Percentiles rank a stretch among this genome's conserved stretches.
These are phyloP conservation scores for Beauveria bassiana DNA, from an alignment of 2,329 filamentous ascomycete species.

Conservation along the genomic window DNA sequence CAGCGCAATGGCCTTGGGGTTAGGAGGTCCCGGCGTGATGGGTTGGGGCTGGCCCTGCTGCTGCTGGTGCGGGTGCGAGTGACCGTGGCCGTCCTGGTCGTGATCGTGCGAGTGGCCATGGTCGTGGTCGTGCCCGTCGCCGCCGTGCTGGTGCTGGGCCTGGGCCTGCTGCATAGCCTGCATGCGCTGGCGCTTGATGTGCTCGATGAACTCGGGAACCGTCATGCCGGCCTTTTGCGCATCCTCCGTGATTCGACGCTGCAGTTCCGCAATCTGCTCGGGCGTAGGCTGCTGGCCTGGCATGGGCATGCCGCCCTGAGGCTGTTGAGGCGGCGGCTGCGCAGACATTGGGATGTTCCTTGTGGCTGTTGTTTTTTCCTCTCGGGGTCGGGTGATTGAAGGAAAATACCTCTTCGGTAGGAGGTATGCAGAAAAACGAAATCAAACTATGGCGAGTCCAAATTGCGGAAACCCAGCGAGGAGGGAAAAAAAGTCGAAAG, in stretches of 20 bases:
- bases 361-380: no score
- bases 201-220: constrained; percentile 74
- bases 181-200: constrained; percentile 50
- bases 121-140: constrained; percentile 19
- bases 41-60: constrained; percentile 51
- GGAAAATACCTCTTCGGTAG: background rate
- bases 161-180: constrained; percentile 39
- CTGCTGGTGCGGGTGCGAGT: constrained; percentile 26
- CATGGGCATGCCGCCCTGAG: constrained; percentile 23
- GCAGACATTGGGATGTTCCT: constrained; percentile 6
- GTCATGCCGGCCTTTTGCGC: constrained; percentile 79
- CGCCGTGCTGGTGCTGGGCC: constrained; percentile 24
- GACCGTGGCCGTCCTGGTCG: constrained; percentile 22
- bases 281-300: constrained; percentile 55
- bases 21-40: constrained; percentile 71
- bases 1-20: constrained; percentile 80
- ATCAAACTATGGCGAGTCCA: background rate
- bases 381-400: no score
- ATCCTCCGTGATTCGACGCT: constrained; percentile 73
- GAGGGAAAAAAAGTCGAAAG: background rate
- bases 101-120: constrained; percentile 22
- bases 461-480: background rate
- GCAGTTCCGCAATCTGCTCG: constrained; percentile 79
- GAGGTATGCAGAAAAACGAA: background rate
- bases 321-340: constrained; percentile 14